A percentile compares a stretch with the other conserved stretches of the same genome.
These are phyloP conservation scores for Ceratobasidium sp. DNA, from an alignment of 1,284 basidiomycete species.

Conservation along the genomic window DNA sequence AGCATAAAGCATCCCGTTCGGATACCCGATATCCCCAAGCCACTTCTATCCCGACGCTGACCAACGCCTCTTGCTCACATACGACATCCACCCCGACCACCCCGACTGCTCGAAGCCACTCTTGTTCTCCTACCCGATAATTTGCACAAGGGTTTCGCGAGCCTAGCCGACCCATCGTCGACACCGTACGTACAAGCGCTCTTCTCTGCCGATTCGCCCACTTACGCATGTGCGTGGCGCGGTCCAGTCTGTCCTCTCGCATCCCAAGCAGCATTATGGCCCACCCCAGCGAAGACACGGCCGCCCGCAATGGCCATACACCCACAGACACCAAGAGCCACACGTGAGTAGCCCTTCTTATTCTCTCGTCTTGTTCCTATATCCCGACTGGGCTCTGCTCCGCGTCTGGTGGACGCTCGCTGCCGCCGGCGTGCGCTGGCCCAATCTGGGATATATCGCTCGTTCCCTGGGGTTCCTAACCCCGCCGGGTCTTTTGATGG, in stretches of 20 bases:
- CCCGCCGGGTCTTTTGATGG: constrained; percentile 39
- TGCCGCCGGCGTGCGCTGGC: constrained; percentile 9
- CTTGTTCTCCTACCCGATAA: constrained; percentile 17
- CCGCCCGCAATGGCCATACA: not conserved
- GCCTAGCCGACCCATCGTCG: constrained; percentile 37
- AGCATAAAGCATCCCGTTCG: constrained; percentile 18
- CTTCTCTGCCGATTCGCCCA: constrained; percentile 21
- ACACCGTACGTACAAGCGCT: constrained; percentile 26
- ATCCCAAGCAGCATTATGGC: constrained; percentile 15
- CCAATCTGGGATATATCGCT: not conserved
- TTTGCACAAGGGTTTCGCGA: constrained; percentile 11
- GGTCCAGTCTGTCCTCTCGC: not conserved
- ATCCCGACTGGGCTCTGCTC: not conserved
- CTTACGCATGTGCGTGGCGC: constrained; percentile 30
- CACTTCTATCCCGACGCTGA: constrained; percentile 15
- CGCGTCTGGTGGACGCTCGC: constrained; percentile 11
- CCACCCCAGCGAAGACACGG: constrained; percentile 18
- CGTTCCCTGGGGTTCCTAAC: constrained; percentile 15
- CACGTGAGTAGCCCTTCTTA: constrained; percentile 12
- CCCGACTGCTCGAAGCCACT: constrained; percentile 14
- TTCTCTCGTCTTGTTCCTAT: not conserved
- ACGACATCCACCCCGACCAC: constrained; percentile 3
- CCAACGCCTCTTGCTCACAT: not conserved
- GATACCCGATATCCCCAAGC: constrained; percentile 16
- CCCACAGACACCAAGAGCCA: constrained; percentile 27